Evolutionary conservation across 306 rosid genomes (phyloP).

Genomic region (Mimosa pudica): DNA sequence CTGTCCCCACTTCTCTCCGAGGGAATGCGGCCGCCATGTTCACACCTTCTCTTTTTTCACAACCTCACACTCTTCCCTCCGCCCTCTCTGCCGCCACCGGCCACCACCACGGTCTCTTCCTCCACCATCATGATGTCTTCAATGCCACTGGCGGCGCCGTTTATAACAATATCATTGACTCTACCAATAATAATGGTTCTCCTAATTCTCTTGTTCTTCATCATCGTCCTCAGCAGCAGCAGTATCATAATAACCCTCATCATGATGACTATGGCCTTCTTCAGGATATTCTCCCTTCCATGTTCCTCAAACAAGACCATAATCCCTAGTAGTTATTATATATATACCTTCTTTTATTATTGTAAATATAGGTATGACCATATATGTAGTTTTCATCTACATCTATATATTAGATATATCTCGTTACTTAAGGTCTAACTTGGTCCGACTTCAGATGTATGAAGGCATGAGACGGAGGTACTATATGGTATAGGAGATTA

Average conservation of each 20-base stretch:
- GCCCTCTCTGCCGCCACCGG: neutral
- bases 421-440: conserved; percentile 21
- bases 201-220: conserved; percentile 35
- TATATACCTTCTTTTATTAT: neutral
- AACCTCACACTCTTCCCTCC: conserved; percentile 31
- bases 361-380: neutral
- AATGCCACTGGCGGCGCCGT: neutral
- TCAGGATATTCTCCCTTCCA: conserved; percentile 74
- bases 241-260: conserved; percentile 4
- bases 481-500: neutral
- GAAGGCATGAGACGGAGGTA: conserved; percentile 4
- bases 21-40: conserved; percentile 73
- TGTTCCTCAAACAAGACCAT: conserved; percentile 55
- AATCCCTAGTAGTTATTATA: neutral
- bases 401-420: neutral
- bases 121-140: neutral
- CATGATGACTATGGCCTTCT: conserved; percentile 56
- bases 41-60: conserved; percentile 48
- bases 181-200: conserved; percentile 1
- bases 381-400: neutral
- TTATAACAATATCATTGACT: neutral
- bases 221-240: conserved; percentile 14
- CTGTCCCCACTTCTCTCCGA: conserved; percentile 72
- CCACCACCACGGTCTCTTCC: neutral
- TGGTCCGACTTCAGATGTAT: conserved; percentile 10